Evolutionary conservation across 2,329 filamentous ascomycete genomes (phyloP), one percentile per base, ranked within the genome.

Genomic region (Penicillium sp.): DNA sequence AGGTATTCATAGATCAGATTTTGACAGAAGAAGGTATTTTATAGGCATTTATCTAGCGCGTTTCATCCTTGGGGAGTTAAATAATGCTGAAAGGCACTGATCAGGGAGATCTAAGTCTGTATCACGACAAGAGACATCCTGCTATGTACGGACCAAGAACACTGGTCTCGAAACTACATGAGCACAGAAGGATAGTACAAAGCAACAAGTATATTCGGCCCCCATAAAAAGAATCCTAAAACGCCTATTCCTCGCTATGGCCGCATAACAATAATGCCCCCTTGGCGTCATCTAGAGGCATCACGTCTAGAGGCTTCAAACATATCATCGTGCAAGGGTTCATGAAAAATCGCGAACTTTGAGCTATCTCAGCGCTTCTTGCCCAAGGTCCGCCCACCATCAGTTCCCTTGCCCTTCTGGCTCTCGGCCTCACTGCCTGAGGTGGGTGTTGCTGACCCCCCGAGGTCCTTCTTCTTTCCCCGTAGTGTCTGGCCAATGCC

Each of bases 401-500:
- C 47, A 27, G 26, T 58, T 7, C 59, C 43, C 47, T 60, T 61
- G 52, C 56, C 52, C 47, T 60, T 61, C 44, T 62, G 55, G 36
- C 48, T 54, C 26, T 68, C 68, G 27, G 58, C 58, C 37, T 73
- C 68, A 51, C 67, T 72, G n/a, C 67, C 67, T 3, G 65, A 71
- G 1, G 70, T 69, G 21, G 72, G 69, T 30, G 73, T 75, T 3
- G 61, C 62, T 13, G 70, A 66, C 17, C 65, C 69, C 36, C 64
- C 67, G 24, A 62, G 54, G 12, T 69, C 71, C 75, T 91, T 92
- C 71, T 88, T 87, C 80, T 92, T 95, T 1, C 80, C 82, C 13
- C 84, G 80, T 30, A 97, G 75, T 4, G 89, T 94, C 71, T 97
- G 89, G 0, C 93, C 93, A 59, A 90, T 84, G 0, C 93, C 93